Evolutionary conservation across 495 filamentous ascomycete genomes (phyloP), one percentile per base, ranked within the genome.

Genomic region (Mytilinidion resinicola): DNA sequence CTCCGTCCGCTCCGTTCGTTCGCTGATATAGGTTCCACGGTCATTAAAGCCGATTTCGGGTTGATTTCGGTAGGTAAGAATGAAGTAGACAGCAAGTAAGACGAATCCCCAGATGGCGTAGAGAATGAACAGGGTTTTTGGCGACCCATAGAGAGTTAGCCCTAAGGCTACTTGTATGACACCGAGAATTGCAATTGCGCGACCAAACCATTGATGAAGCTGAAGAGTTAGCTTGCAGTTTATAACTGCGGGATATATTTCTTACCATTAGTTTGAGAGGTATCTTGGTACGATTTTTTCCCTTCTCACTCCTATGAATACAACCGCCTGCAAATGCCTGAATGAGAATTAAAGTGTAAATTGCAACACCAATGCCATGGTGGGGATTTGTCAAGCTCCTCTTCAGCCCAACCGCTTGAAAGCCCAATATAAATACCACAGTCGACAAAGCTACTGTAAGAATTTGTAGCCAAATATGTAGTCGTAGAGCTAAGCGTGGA

Each of bases 381-480:
- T 98, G 93, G 1, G 93, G 93, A 70, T 98, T 98, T 46, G 88
- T 88, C 62, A 96, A 77, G 66, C 83, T 90, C 59, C 91, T 79
- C 48, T 74, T 69, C 1, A 86, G 81, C 9, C 89, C 89, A 20
- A 93, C 86, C 37, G 92, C 89, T 67, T 90, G 80, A 70, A 78
- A 91, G 12, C 91, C 89, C 9, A 92, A 73, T 38, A 87, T 72
- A 61, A 96, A 88, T 9, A 87, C 72, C 19, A 88, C 84, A 0
- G 89, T 92, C 33, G 79, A 74, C 51, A 93, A 71, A 19, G 82
- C 69, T 15, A 95, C 73, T 19, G 90, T 87, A 55, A 96, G 64
- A n/a, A 93, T 80, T 56, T 97, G 86, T 11, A 91, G 80, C 76
- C 91, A 95, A 46, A 90, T 87, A 68, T 98, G 93, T 19, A 86